Percentiles rank a stretch among this genome's conserved stretches.
Evolutionary conservation across 1,284 basidiomycete genomes (phyloP).

Genomic region (Peniophora sp.): DNA sequence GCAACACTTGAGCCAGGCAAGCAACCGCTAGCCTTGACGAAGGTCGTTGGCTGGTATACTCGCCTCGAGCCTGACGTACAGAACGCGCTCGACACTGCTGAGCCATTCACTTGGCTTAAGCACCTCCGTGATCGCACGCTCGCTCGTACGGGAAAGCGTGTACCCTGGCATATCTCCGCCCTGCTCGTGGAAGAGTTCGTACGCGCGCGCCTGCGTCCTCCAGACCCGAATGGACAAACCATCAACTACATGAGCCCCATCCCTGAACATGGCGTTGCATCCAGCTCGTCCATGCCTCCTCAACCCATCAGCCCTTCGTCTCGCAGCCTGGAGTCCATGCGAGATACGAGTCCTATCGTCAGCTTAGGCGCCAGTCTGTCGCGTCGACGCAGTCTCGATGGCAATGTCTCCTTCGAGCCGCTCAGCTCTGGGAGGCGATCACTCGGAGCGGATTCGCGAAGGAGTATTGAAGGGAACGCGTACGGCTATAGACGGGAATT

Average conservation of each 20-base stretch:
- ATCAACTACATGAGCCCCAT: constrained; percentile 35
- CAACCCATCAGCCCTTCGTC: constrained; percentile 18
- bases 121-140: constrained; percentile 44
- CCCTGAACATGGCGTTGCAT: constrained; percentile 26
- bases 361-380: constrained; percentile 34
- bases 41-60: constrained; percentile 52
- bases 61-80: constrained; percentile 36
- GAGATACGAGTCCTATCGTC: constrained; percentile 21
- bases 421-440: constrained; percentile 18
- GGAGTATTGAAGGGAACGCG: constrained; percentile 33
- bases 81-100: constrained; percentile 45
- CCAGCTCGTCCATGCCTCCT: constrained; percentile 19
- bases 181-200: constrained; percentile 56
- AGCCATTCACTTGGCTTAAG: constrained; percentile 66
- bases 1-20: constrained; percentile 24
- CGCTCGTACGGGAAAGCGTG: constrained; percentile 23
- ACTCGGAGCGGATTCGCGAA: constrained; percentile 33
- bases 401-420: constrained; percentile 31
- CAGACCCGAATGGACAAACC: constrained; percentile 25
- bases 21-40: constrained; percentile 34
- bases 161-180: constrained; percentile 59
- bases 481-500: constrained; percentile 10
- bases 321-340: constrained; percentile 8
- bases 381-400: constrained; percentile 36
- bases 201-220: constrained; percentile 8